Base-by-base conservation (phyloP, 192 early-diverging fungal genomes). In the Coemansia furcata region DNA sequence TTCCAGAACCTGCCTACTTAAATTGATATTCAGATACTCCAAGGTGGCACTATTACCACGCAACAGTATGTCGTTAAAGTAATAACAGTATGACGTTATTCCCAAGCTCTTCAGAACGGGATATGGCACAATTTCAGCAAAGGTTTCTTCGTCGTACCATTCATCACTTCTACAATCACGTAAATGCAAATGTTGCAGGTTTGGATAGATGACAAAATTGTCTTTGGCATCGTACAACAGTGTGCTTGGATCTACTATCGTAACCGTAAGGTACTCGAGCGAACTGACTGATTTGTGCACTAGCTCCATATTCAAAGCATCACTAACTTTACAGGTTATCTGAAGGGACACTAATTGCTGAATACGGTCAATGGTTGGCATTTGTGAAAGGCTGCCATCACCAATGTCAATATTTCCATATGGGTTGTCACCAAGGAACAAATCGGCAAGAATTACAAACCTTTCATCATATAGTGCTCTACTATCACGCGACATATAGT, bases 41-140 rank as follows among this genome's bases (percentile, higher is more conserved):
- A 65, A 33, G 15, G 47, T 65, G 1, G 21, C 32, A 5, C 33
- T 37, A 35, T 65, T 65, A 0, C 63, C 63, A n/a, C 63, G 46
- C 4, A 52, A 65, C 44, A 65, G 33, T 11, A 52, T 11, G 12
- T 65, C 63, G 38, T 65, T 19, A 37, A 26, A 35, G 7, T 65
- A 52, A 8, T 23, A 35, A 10, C 21, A 12, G 17, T 39, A 47
- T 11, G 19, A 38, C 12, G 23, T 26, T 26, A 26, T 26, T 26
- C 23, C 23, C 17, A 52, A 15, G 17, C 30, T 15, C 11, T 11
- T 33, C 44, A 65, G 36, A 0, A 8, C 3, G 3, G 63, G 63
- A 37, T 52, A 65, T 6, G 49, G 63, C 7, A 37, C 63, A 29
- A 19, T 12, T 6, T 40, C 19, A 14, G 17, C 17, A 19, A 9